Evolutionary conservation across 441 rosid genomes (phyloP).

Genomic region (Mallotus japonicus): DNA sequence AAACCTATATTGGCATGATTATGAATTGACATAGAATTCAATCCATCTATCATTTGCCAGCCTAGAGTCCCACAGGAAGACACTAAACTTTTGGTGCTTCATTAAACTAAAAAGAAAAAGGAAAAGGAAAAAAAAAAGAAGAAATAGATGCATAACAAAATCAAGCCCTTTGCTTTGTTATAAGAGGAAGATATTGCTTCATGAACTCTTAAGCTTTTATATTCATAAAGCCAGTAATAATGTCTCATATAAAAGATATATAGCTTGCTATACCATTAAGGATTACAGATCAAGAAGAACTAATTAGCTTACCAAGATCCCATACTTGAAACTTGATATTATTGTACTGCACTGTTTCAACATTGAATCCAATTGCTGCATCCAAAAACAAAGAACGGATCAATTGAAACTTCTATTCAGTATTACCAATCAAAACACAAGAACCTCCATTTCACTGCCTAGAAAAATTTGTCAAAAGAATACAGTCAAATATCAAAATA

Average conservation of each 20-base stretch:
- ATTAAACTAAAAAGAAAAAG: not conserved
- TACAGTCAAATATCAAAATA: not conserved
- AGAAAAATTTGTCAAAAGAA: not conserved
- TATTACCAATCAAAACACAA: not conserved
- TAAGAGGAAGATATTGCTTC: not conserved
- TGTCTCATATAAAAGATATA: not conserved
- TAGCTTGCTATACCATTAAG: not conserved
- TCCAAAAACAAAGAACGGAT: constrained; percentile 15
- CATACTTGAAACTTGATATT: constrained; percentile 95
- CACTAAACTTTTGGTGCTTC: not conserved
- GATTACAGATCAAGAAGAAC: constrained; percentile 13
- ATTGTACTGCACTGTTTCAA: constrained; percentile 84
- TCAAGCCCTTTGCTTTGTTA: not conserved
- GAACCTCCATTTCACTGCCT: not conserved
- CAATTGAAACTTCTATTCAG: constrained; percentile 14
- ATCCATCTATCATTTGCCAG: not conserved
- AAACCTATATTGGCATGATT: not conserved
- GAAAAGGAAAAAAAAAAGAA: not conserved
- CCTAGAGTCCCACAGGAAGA: not conserved
- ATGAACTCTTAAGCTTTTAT: not conserved
- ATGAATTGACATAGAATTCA: not conserved
- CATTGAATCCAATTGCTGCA: constrained; percentile 95
- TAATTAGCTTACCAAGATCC: constrained; percentile 68
- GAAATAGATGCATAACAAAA: not conserved
- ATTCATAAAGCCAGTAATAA: not conserved